phyloP scores from a whole-genome alignment of 2,329 filamentous ascomycete genomes.

The Clonostachys chloroleuca region DNA sequence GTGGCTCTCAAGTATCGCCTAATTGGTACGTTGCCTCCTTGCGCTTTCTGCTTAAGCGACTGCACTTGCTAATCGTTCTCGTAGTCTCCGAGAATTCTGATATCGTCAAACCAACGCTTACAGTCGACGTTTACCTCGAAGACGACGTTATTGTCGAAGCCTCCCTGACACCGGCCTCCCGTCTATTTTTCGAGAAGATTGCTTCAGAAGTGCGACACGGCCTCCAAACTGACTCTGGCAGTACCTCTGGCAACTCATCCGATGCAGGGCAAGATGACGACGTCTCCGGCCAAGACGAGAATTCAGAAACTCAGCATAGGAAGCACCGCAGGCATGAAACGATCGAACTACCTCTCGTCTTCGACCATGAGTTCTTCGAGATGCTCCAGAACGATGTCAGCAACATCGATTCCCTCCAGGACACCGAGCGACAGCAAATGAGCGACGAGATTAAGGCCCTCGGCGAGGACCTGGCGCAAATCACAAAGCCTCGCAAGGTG shows the following conservation, averaged over 20 bases:
- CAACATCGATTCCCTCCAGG: conserved; percentile 64
- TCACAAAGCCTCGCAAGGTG: conserved; percentile 60
- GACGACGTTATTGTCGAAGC: conserved; percentile 68
- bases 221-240: neutral
- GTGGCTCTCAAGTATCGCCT: conserved; percentile 51
- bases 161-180: conserved; percentile 60
- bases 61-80: conserved; percentile 1
- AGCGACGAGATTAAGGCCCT: conserved; percentile 58
- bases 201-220: conserved; percentile 32
- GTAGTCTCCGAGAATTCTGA: conserved; percentile 31
- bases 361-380: conserved; percentile 76
- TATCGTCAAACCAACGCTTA: conserved; percentile 62
- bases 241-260: neutral
- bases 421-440: conserved; percentile 60
- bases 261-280: conserved; percentile 2
- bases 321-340: conserved; percentile 14
- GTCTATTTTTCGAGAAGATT: conserved; percentile 57
- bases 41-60: neutral
- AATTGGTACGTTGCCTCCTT: conserved; percentile 29
- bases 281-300: neutral
- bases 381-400: conserved; percentile 69
- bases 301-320: neutral
- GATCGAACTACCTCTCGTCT: conserved; percentile 72
- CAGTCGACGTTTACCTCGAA: conserved; percentile 62
- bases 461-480: conserved; percentile 57